Conservation (phyloP, 2,329 filamentous ascomycete genomes). For the Diaporthe ilicicola region DNA sequence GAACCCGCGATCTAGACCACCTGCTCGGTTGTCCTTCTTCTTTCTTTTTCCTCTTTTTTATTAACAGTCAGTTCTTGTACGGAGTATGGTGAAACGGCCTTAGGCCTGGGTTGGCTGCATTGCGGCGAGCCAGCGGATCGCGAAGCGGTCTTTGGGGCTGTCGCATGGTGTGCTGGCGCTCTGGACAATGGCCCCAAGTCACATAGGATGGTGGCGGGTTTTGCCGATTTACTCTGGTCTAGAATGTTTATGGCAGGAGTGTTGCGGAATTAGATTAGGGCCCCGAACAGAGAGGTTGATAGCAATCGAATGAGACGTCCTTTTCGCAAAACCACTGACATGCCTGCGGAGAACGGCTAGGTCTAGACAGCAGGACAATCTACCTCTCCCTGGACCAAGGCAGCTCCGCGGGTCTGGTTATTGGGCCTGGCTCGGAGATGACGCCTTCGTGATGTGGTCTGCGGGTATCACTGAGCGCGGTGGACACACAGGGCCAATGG, state of each 20-base stretch:
- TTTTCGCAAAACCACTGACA: background rate
- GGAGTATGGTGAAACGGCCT: conserved; percentile 10
- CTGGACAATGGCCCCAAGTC: background rate
- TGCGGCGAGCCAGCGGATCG: background rate
- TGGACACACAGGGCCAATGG: background rate
- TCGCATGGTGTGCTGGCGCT: conserved; percentile 6
- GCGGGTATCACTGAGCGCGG: background rate
- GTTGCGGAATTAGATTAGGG: background rate
- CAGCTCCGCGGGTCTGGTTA: background rate
- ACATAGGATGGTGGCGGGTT: background rate
- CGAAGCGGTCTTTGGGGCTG: conserved; percentile 2
- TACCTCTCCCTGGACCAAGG: background rate
- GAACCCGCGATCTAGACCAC: background rate
- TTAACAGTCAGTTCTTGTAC: background rate
- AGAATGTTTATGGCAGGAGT: conserved; percentile 1
- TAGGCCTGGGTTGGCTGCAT: background rate
- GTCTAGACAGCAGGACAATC: background rate
- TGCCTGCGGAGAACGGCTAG: background rate
- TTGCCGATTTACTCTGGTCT: background rate
- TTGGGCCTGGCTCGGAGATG: background rate
- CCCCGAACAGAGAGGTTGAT: background rate
- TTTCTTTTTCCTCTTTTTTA: background rate
- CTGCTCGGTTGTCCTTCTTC: background rate
- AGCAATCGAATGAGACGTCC: background rate
- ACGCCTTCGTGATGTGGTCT: background rate